phyloP scores from a whole-genome alignment of 345 rosid genomes.

The Gossypium bickii region DNA sequence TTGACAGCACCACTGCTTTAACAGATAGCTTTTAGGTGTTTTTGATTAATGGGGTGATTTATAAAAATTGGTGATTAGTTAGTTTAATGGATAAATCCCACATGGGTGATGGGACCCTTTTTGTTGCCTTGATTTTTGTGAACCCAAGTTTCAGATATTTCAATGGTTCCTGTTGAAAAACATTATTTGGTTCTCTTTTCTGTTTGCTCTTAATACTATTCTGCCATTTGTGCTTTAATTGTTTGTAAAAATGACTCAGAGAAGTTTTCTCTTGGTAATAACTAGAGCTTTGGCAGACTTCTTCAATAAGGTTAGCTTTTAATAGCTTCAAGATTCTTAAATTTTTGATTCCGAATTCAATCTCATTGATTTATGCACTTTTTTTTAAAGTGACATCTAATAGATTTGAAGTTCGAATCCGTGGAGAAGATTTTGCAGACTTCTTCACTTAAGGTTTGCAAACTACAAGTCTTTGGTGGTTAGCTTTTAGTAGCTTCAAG shows the following conservation, averaged over 20 bases:
- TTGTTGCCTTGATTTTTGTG: constrained; percentile 5
- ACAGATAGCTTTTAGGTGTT: background rate
- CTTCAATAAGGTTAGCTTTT: background rate
- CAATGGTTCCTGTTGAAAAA: constrained; percentile 12
- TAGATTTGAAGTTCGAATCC: background rate
- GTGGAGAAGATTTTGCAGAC: background rate
- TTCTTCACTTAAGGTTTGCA: background rate
- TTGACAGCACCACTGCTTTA: background rate
- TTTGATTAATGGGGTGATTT: background rate
- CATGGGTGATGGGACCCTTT: constrained; percentile 22
- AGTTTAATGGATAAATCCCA: constrained; percentile 17
- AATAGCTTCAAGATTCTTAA: background rate
- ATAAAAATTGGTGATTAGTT: constrained; percentile 17
- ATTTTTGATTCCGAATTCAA: background rate
- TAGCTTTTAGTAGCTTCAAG: background rate
- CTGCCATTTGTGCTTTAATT: constrained; percentile 12
- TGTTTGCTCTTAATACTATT: constrained; percentile 8
- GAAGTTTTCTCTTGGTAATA: background rate
- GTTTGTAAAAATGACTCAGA: constrained; percentile 11
- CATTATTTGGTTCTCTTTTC: constrained; percentile 6
- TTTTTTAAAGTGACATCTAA: background rate
- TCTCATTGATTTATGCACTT: background rate
- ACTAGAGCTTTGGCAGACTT: background rate
- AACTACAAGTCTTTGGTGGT: background rate
- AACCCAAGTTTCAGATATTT: constrained; percentile 22